A percentile compares a stretch with the other conserved stretches of the same genome.
Evolutionary conservation across 306 rosid genomes (phyloP).

Genomic region (Lablab purpureus): DNA sequence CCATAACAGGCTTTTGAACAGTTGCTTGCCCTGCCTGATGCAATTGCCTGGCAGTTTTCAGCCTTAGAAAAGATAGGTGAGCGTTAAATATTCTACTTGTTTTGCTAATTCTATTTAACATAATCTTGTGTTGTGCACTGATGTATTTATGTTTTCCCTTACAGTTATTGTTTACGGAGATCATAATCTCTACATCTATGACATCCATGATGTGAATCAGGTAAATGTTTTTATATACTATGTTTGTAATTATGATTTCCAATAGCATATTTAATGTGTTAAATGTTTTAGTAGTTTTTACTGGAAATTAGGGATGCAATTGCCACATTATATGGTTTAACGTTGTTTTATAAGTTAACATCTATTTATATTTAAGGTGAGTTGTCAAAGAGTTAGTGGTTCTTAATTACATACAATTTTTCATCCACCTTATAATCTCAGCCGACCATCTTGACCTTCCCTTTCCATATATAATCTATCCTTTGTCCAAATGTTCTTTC

Average conservation of each 20-base stretch:
- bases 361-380: too few species aligned
- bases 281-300: neutral
- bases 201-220: conserved; percentile 73
- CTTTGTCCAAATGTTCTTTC: too few species aligned
- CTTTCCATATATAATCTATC: too few species aligned
- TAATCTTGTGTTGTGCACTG: conserved; percentile 10
- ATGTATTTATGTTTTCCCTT: conserved; percentile 44
- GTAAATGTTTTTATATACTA: conserved; percentile 58
- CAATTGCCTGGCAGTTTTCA: conserved; percentile 77
- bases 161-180: conserved; percentile 78
- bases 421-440: too few species aligned
- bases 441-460: too few species aligned
- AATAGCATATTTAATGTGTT: neutral
- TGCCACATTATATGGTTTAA: neutral
- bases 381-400: too few species aligned
- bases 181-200: conserved; percentile 76
- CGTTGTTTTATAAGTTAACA: too few species aligned
- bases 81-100: conserved; percentile 40
- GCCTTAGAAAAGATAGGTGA: conserved; percentile 77
- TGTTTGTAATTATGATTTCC: conserved; percentile 16
- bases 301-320: neutral
- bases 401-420: too few species aligned
- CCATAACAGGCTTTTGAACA: conserved; percentile 52
- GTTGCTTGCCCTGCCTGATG: conserved; percentile 68
- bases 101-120: conserved; percentile 21